phyloP scores from a whole-genome alignment of 257 asterid genomes.

The Perilla frutescens region DNA sequence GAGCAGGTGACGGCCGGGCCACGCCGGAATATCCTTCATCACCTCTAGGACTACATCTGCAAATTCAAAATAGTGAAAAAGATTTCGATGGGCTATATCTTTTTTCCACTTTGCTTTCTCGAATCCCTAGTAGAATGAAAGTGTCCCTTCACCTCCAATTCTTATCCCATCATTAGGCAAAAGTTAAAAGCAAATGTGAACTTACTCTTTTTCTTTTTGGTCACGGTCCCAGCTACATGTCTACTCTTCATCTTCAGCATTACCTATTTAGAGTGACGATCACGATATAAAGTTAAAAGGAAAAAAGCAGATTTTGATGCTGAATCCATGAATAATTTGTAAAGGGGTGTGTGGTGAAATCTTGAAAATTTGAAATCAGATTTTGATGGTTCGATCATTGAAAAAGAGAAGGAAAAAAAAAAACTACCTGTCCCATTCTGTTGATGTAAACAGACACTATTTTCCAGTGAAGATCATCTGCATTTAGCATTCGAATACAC shows the following conservation, averaged over 20 bases:
- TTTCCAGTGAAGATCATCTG: slow-evolving; percentile 99
- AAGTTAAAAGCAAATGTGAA: slow-evolving; percentile 45
- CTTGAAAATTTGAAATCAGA: slow-evolving; percentile 3
- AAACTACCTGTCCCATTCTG: slow-evolving; percentile 78
- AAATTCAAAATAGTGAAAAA: slow-evolving; percentile 29
- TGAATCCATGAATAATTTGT: slow-evolving; percentile 29
- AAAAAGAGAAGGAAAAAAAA: background rate
- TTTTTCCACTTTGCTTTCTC: slow-evolving; percentile 63
- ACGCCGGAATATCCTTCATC: slow-evolving; percentile 79
- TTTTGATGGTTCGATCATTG: slow-evolving; percentile 23
- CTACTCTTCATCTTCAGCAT: slow-evolving; percentile 92
- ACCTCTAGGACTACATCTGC: slow-evolving; percentile 86
- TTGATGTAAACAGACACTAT: slow-evolving; percentile 89
- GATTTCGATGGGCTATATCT: slow-evolving; percentile 38
- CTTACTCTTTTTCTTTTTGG: slow-evolving; percentile 99
- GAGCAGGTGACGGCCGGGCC: slow-evolving; percentile 97
- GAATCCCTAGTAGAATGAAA: slow-evolving; percentile 70
- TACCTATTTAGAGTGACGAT: slow-evolving; percentile 53
- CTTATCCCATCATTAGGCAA: slow-evolving; percentile 60
- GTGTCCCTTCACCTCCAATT: slow-evolving; percentile 51
- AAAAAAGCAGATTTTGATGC: slow-evolving; percentile 38
- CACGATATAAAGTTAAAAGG: slow-evolving; percentile 25
- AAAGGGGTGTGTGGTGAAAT: background rate
- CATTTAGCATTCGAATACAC: slow-evolving; percentile 31
- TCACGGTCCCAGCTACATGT: slow-evolving; percentile 95